Evolutionary conservation across 2,329 filamentous ascomycete genomes (phyloP), one percentile per base, ranked within the genome.

Genomic region (Harringtonia lauricola): DNA sequence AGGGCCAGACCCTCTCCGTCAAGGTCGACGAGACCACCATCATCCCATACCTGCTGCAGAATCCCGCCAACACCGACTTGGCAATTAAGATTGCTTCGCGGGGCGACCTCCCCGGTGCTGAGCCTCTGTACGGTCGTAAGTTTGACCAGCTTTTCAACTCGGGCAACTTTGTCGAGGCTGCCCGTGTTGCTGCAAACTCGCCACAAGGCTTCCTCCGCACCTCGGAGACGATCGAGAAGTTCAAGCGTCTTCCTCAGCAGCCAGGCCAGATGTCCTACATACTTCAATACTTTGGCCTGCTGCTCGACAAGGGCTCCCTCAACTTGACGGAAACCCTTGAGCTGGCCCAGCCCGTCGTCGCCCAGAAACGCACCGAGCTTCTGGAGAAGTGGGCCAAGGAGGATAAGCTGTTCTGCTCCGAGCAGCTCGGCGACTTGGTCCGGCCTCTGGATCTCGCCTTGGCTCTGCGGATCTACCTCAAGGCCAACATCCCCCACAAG

Each of bases 361-460:
- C 84, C 45, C 92, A 98, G 64, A 92, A 89, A 62, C 81, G 92
- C 52, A 96, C 95, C 68, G 87, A 96, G 59, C 70, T 98, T 22
- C 76, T 98, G 24, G 92, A 96, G 67, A 98, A 98, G 66, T 98
- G 94, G 94, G 76, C 96, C 63, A 83, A 83, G 58, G 92, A 96
- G 66, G 84, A 87, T 64, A 98, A 98, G 71, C 75, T 98, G 36
- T 86, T 94, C 61, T 89, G 85, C 66, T 96, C 92, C 0, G 92
- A 98, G 67, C 86, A 95, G 64, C 78, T 98, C 40, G 92, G 92
- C 68, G 94, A 98, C 61, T 79, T 95, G 55, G 85, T 96, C 41
- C 85, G 92, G 39, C 75, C 84, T 18, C 87, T 95, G 55, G 92
- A 98, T 59, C 72, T 94, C 56, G 82, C 83, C 59, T 74, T 96